Percentiles rank a stretch among this genome's conserved stretches.
Conservation (phyloP, 371 early-diverging fungal genomes). For the Dinochytrium kinnereticum region DNA sequence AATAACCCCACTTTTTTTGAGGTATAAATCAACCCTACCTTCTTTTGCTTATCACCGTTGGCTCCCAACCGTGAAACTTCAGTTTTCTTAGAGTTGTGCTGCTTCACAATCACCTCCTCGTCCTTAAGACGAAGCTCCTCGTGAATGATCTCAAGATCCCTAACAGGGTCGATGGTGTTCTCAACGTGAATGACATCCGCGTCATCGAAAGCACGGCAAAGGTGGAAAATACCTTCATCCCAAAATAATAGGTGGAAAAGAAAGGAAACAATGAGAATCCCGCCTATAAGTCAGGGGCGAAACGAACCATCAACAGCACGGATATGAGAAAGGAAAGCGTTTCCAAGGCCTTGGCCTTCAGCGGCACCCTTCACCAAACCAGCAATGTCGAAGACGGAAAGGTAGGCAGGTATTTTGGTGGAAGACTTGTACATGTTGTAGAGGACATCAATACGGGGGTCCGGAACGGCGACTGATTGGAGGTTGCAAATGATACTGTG, state of each 20-base stretch:
- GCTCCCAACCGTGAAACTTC: constrained; percentile 61
- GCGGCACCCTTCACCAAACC: constrained; percentile 89
- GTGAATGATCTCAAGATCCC: constrained; percentile 97
- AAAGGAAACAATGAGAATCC: background rate
- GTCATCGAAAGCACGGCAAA: constrained; percentile 67
- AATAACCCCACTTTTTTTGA: too few species aligned
- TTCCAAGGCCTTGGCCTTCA: constrained; percentile 79
- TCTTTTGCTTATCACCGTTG: constrained; percentile 86
- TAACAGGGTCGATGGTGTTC: constrained; percentile 79
- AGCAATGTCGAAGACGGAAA: constrained; percentile 99
- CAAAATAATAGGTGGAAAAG: constrained; percentile 16
- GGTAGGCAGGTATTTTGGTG: constrained; percentile 54
- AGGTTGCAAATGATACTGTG: too few species aligned
- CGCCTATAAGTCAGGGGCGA: background rate
- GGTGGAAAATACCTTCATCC: constrained; percentile 80
- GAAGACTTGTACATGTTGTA: constrained; percentile 77
- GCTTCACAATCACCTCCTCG: constrained; percentile 33
- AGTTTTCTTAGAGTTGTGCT: constrained; percentile 52
- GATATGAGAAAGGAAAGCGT: constrained; percentile 97
- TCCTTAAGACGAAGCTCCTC: constrained; percentile 81
- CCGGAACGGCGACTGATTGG: constrained; percentile 71
- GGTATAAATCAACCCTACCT: constrained; percentile 67
- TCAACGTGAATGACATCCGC: constrained; percentile 50
- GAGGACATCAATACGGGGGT: constrained; percentile 89
- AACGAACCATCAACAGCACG: constrained; percentile 96